These are phyloP conservation scores for Durusdinium trenchii DNA, from an alignment of 73 alveolate species.

Conservation along the genomic window DNA sequence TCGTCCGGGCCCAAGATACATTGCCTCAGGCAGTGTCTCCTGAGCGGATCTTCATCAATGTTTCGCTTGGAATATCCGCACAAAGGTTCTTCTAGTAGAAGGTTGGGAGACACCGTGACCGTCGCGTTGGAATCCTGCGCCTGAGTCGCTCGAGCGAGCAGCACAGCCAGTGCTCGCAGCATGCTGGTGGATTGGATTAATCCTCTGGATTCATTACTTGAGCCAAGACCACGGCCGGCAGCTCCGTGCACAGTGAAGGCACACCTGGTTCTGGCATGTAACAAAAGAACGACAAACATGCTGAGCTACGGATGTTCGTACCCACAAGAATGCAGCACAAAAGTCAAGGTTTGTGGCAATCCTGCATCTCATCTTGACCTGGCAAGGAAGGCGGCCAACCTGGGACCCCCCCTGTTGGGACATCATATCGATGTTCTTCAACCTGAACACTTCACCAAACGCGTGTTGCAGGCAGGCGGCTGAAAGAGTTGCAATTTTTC, in stretches of 20 bases:
- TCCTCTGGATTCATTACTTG: too few relatives aligned
- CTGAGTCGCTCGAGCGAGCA: too few relatives aligned
- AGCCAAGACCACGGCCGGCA: too few relatives aligned
- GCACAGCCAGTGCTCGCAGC: too few relatives aligned
- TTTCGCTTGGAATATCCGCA: conserved; percentile 92
- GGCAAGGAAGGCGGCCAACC: not conserved
- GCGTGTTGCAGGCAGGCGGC: not conserved
- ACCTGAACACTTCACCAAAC: not conserved
- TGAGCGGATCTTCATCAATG: conserved; percentile 55
- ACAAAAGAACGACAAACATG: too few relatives aligned
- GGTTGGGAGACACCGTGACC: conserved; percentile 16
- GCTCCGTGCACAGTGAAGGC: too few relatives aligned
- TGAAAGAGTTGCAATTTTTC: conserved; percentile 69
- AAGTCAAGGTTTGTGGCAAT: too few relatives aligned
- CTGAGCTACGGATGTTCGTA: too few relatives aligned
- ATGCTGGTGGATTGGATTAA: too few relatives aligned
- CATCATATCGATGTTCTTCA: not conserved
- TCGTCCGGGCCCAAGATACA: conserved; percentile 81
- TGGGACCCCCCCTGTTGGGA: not conserved
- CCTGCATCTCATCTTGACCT: too few relatives aligned
- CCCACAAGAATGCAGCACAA: too few relatives aligned
- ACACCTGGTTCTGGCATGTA: too few relatives aligned
- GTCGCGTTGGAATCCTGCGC: conserved; percentile 50
- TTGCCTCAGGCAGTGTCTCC: conserved; percentile 85
- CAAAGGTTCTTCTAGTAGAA: conserved; percentile 56